phyloP scores from a whole-genome alignment of 2,329 filamentous ascomycete species.

The Trichoderma citrinoviride region DNA sequence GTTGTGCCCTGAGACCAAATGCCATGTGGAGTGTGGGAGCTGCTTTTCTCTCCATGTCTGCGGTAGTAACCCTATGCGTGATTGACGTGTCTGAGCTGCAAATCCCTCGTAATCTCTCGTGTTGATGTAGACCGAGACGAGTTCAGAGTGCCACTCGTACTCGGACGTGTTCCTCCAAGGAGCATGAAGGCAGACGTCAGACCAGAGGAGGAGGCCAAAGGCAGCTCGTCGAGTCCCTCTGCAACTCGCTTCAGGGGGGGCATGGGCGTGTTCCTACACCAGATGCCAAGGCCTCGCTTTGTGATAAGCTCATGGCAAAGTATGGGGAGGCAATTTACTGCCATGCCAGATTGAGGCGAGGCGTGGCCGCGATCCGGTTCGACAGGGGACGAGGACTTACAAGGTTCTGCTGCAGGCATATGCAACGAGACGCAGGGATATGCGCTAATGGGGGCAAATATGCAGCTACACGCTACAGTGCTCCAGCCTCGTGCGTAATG shows the following conservation, averaged over 20 bases:
- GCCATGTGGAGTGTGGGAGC: background rate
- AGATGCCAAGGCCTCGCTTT: conserved; percentile 20
- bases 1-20: background rate
- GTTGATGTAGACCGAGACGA: background rate
- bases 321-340: conserved; percentile 3
- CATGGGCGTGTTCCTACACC: conserved; percentile 17
- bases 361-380: conserved; percentile 20
- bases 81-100: background rate
- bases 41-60: background rate
- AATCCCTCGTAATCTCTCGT: background rate
- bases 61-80: background rate
- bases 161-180: background rate
- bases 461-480: background rate
- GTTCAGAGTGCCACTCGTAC: background rate
- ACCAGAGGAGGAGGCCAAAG: background rate
- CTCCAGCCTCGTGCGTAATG: conserved; percentile 9
- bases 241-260: background rate
- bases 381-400: conserved; percentile 3
- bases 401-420: background rate
- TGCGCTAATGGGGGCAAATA: conserved; percentile 11
- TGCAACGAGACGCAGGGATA: background rate
- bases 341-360: conserved; percentile 2
- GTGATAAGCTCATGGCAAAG: conserved; percentile 20
- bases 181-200: background rate
- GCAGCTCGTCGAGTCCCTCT: background rate